Evolutionary conservation across 2,329 filamentous ascomycete species (phyloP).

Genomic region (Botrytis galanthina): DNA sequence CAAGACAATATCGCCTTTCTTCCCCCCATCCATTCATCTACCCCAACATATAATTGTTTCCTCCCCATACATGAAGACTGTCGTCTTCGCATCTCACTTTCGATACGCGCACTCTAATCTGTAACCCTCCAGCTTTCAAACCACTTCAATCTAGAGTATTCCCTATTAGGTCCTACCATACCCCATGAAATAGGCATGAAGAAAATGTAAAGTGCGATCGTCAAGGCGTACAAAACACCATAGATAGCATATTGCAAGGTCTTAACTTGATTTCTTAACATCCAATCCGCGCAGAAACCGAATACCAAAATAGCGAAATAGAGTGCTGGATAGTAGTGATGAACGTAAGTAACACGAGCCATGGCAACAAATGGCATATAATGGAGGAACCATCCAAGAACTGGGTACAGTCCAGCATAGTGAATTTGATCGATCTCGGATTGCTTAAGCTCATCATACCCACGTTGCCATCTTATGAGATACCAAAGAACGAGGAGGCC

Average conservation of each 20-base stretch:
- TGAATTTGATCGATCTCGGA: slow-evolving; percentile 90
- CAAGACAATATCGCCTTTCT: background rate
- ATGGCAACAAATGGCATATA: slow-evolving; percentile 95
- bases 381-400: slow-evolving; percentile 93
- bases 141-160: slow-evolving; percentile 95
- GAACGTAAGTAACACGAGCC: slow-evolving; percentile 98
- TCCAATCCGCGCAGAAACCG: slow-evolving; percentile 87
- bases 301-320: slow-evolving; percentile 93
- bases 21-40: background rate
- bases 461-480: slow-evolving; percentile 90
- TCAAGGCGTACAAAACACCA: slow-evolving; percentile 65
- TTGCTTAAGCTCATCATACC: slow-evolving; percentile 77
- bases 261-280: slow-evolving; percentile 64
- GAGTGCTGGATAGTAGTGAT: slow-evolving; percentile 97
- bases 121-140: slow-evolving; percentile 69
- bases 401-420: slow-evolving; percentile 86
- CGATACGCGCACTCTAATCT: slow-evolving; percentile 29
- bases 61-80: background rate
- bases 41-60: background rate
- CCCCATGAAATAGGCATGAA: slow-evolving; percentile 96
- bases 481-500: slow-evolving; percentile 77
- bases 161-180: slow-evolving; percentile 79
- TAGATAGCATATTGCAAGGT: slow-evolving; percentile 68
- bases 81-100: background rate
- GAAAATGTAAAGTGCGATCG: slow-evolving; percentile 80